Percentiles rank a stretch among this genome's conserved stretches.
These are phyloP conservation scores for Lyophyllum semitale DNA, from an alignment of 768 basidiomycete species.

Conservation along the genomic window DNA sequence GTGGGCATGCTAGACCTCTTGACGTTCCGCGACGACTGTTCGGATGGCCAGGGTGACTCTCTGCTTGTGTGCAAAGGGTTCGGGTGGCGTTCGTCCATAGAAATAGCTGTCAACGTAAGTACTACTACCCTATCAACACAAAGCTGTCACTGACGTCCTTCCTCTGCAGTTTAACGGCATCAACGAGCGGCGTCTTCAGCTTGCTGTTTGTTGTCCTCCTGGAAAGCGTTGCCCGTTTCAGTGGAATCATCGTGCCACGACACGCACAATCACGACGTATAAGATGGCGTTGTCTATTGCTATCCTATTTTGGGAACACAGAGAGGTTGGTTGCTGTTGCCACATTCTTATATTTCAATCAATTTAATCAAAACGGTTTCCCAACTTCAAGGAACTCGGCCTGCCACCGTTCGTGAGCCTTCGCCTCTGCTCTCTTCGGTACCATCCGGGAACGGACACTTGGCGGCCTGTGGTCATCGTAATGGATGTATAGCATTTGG, in stretches of 20 bases:
- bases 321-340: no score
- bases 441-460: not conserved
- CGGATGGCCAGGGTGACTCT: not conserved
- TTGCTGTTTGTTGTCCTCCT: not conserved
- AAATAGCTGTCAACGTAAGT: not conserved
- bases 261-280: not conserved
- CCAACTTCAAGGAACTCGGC: not conserved
- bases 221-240: not conserved
- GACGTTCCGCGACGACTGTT: not conserved
- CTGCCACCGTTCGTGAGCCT: not conserved
- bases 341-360: no score
- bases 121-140: not conserved
- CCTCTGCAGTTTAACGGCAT: no score
- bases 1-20: not conserved
- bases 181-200: not conserved
- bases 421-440: not conserved
- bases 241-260: no score
- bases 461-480: not conserved
- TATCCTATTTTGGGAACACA: not conserved
- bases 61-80: not conserved
- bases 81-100: not conserved
- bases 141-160: no score
- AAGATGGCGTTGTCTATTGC: not conserved
- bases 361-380: no score
- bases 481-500: no score